Conservation (phyloP, 139 green algal species). For the Haematococcus lacustris region DNA sequence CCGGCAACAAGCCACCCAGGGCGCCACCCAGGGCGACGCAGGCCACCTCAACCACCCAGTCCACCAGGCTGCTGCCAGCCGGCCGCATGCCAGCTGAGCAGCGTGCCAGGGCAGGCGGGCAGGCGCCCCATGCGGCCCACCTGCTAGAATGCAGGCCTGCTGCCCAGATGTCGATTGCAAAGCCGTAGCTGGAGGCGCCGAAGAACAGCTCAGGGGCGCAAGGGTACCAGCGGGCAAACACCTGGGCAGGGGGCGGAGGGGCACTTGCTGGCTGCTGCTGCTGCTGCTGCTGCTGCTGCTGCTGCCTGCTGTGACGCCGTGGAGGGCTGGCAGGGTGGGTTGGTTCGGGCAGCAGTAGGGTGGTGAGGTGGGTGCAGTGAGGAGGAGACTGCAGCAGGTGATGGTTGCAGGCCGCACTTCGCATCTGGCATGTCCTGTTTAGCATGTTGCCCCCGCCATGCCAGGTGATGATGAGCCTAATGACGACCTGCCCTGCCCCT, state of each 20-base stretch:
- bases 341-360: not conserved
- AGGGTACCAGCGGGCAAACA: constrained; percentile 92
- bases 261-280: not conserved
- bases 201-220: constrained; percentile 84
- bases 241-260: no score
- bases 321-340: not conserved
- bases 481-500: not conserved
- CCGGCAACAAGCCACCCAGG: no score
- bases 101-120: not conserved
- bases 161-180: constrained; percentile 82
- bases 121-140: constrained; percentile 11
- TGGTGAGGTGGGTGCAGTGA: not conserved
- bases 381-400: not conserved
- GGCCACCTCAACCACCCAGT: no score
- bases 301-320: not conserved
- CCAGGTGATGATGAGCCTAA: no score
- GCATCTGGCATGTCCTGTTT: not conserved
- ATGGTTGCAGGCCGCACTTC: no score
- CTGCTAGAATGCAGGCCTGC: constrained; percentile 80
- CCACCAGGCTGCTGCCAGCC: no score
- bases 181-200: constrained; percentile 64
- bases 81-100: not conserved
- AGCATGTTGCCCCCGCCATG: not conserved
- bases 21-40: no score
- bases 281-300: not conserved